These are phyloP conservation scores for Sphaceloma murrayae DNA, from an alignment of 2,329 filamentous ascomycete species.

Conservation along the genomic window DNA sequence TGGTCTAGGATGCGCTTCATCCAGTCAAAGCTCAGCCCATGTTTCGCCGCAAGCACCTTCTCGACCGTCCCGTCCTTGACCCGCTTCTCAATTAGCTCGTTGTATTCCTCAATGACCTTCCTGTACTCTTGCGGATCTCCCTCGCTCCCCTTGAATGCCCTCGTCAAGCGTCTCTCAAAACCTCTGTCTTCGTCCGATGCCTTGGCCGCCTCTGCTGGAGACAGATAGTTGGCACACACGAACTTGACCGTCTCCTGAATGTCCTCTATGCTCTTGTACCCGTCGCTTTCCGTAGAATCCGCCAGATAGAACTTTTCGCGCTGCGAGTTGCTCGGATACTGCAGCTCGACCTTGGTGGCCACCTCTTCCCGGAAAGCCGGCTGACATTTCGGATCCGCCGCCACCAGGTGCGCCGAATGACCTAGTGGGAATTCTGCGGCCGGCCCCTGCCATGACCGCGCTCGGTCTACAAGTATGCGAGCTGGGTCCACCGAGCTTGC, in stretches of 20 bases:
- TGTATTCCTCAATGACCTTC: conserved; percentile 63
- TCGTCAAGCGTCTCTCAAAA: conserved; percentile 65
- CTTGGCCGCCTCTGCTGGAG: conserved; percentile 54
- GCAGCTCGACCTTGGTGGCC: conserved; percentile 47
- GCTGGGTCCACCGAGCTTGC: conserved; percentile 26
- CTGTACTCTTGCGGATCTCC: conserved; percentile 58
- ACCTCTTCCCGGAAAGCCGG: conserved; percentile 39
- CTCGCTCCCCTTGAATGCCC: conserved; percentile 55
- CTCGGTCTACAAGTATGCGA: conserved; percentile 15
- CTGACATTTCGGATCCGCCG: conserved; percentile 41
- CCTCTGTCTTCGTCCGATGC: conserved; percentile 66
- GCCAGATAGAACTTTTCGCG: conserved; percentile 64
- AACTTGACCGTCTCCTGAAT: conserved; percentile 50
- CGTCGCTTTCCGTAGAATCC: conserved; percentile 51
- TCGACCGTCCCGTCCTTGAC: conserved; percentile 62
- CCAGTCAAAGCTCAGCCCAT: conserved; percentile 66
- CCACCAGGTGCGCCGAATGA: conserved; percentile 35
- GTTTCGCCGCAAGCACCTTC: conserved; percentile 58
- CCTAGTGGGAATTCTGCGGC: conserved; percentile 29
- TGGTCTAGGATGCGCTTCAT: conserved; percentile 57
- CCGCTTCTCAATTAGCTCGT: conserved; percentile 55
- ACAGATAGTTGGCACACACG: conserved; percentile 66
- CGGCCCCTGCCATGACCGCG: conserved; percentile 18
- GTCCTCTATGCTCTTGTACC: conserved; percentile 53
- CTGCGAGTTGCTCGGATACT: conserved; percentile 69